These are phyloP conservation scores for Yarrowia sp. DNA, from an alignment of 805 yeast genomes.

Conservation along the genomic window DNA sequence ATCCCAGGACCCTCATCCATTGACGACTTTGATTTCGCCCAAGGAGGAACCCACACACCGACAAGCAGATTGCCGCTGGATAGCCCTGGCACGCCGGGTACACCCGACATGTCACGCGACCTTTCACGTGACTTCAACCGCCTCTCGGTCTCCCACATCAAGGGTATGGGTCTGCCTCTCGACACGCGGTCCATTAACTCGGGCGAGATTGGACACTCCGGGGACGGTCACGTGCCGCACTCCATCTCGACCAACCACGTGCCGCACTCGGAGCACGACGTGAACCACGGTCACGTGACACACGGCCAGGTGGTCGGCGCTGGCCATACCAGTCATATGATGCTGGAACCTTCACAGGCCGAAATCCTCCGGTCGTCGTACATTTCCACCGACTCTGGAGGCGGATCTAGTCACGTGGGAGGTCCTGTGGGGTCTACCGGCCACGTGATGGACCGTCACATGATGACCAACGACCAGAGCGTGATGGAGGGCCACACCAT, in stretches of 20 bases:
- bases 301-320: neutral
- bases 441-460: neutral
- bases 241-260: too few species aligned
- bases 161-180: constrained; percentile 24
- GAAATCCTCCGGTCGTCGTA: constrained; percentile 33
- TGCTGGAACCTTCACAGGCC: constrained; percentile 27
- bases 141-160: constrained; percentile 5
- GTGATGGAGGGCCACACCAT: too few species aligned
- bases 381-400: constrained; percentile 11
- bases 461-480: too few species aligned
- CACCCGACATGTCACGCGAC: neutral
- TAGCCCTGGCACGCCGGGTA: neutral
- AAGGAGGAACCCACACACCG: neutral
- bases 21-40: constrained; percentile 14
- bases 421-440: neutral
- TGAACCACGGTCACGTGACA: constrained; percentile 27
- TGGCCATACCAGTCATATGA: neutral
- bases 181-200: constrained; percentile 12
- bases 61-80: neutral
- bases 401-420: neutral
- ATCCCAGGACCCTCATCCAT: neutral
- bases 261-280: neutral
- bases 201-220: neutral
- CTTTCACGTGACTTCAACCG: constrained; percentile 13
- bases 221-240: neutral